phyloP scores from a whole-genome alignment of 352 stramenopile genomes.

The Hyphochytrium catenoides region DNA sequence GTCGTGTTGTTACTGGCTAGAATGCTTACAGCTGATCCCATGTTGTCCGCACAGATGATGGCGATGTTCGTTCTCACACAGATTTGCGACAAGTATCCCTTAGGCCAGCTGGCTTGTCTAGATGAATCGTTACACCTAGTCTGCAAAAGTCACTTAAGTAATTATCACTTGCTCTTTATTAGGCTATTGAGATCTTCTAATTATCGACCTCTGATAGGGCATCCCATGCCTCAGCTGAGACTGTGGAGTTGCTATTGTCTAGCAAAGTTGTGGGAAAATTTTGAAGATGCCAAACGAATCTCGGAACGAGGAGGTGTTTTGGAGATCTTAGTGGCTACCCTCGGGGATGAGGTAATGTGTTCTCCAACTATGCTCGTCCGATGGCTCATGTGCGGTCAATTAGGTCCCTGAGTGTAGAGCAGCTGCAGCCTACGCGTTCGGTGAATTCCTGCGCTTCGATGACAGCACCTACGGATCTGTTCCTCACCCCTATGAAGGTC shows the following conservation, averaged over 20 bases:
- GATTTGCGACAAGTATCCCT: constrained; percentile 72
- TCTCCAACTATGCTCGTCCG: too few relatives aligned
- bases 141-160: constrained; percentile 53
- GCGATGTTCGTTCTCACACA: constrained; percentile 83
- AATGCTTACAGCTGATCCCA: too few relatives aligned
- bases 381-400: too few relatives aligned
- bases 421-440: constrained; percentile 74
- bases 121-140: constrained; percentile 46
- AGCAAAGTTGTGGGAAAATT: constrained; percentile 80
- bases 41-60: constrained; percentile 79
- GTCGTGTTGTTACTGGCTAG: too few relatives aligned
- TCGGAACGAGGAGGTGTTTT: too few relatives aligned
- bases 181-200: too few relatives aligned
- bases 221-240: too few relatives aligned
- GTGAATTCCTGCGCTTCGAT: constrained; percentile 61
- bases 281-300: constrained; percentile 64
- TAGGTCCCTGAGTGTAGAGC: constrained; percentile 67
- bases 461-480: too few relatives aligned
- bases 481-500: too few relatives aligned
- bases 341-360: constrained; percentile 61
- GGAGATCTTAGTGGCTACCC: constrained; percentile 29
- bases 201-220: too few relatives aligned
- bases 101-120: constrained; percentile 76
- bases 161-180: too few relatives aligned
- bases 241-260: constrained; percentile 85